Conservation (phyloP, 768 basidiomycete species). For the Symmetrospora coprosmae region DNA sequence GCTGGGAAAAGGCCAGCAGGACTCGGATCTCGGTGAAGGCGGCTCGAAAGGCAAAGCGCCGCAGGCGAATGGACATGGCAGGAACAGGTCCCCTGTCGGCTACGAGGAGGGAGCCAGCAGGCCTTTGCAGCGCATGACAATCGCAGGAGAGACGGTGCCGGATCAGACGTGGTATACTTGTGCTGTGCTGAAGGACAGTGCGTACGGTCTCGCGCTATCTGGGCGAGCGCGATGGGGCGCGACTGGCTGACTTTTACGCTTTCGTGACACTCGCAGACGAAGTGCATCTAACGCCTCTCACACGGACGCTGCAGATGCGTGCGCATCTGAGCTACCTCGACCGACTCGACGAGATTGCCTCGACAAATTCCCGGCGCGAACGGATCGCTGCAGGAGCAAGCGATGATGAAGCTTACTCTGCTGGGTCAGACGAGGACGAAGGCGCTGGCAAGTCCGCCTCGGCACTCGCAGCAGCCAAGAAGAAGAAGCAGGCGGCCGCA, state of each 20-base stretch:
- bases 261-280: constrained; percentile 26
- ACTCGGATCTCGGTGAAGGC: constrained; percentile 4
- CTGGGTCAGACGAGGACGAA: constrained; percentile 15
- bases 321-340: constrained; percentile 35
- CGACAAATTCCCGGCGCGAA: constrained; percentile 24
- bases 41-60: background rate
- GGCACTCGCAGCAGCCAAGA: background rate
- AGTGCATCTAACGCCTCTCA: constrained; percentile 34
- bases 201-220: background rate
- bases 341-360: constrained; percentile 28
- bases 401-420: constrained; percentile 14
- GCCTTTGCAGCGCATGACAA: constrained; percentile 28
- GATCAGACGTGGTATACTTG: constrained; percentile 35
- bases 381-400: constrained; percentile 24
- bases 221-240: background rate
- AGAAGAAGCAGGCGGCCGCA: constrained; percentile 9
- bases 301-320: constrained; percentile 34
- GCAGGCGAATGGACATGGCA: constrained; percentile 16
- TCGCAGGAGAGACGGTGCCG: constrained; percentile 31
- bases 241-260: background rate
- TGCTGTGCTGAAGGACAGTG: constrained; percentile 34
- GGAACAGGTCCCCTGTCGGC: constrained; percentile 19
- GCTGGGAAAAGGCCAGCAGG: constrained; percentile 26
- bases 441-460: background rate
- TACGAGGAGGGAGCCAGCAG: constrained; percentile 23